Conservation (phyloP, 2,329 filamentous ascomycete species). For the Trichoderma gracile region DNA sequence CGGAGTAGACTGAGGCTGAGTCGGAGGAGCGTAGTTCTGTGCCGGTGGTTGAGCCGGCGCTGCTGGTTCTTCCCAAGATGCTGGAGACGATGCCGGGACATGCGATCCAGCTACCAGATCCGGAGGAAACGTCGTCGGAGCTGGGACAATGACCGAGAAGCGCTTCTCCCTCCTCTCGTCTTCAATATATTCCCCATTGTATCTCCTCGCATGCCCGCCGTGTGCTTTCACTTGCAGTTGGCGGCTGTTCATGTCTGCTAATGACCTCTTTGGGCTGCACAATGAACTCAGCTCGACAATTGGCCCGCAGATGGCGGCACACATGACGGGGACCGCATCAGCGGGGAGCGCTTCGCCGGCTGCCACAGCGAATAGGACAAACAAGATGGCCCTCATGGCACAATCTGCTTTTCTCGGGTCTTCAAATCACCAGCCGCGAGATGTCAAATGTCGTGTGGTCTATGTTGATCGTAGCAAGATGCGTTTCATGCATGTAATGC, state of each 20-base stretch:
- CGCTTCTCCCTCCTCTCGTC: slow-evolving; percentile 28
- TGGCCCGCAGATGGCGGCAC: slow-evolving; percentile 46
- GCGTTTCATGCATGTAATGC: neutral
- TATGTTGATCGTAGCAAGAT: neutral
- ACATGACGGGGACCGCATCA: slow-evolving; percentile 42
- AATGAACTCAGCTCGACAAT: slow-evolving; percentile 45
- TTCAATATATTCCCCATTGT: neutral
- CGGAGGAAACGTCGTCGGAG: slow-evolving; percentile 37
- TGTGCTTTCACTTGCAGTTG: neutral
- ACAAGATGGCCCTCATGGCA: slow-evolving; percentile 37
- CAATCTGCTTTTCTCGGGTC: neutral
- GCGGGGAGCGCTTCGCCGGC: slow-evolving; percentile 38
- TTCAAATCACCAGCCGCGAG: neutral
- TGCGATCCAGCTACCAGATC: slow-evolving; percentile 11
- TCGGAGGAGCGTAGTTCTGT: slow-evolving; percentile 2
- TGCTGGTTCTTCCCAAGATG: neutral
- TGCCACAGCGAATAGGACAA: slow-evolving; percentile 35
- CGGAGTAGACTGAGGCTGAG: neutral
- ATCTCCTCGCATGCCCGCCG: neutral
- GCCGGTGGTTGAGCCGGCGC: neutral
- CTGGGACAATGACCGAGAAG: slow-evolving; percentile 37
- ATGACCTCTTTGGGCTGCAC: slow-evolving; percentile 34
- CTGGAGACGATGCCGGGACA: slow-evolving; percentile 9
- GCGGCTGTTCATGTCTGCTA: neutral
- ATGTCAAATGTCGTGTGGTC: neutral